Base-by-base conservation (phyloP, 1,284 basidiomycete species). In the Ganoderma sinense region DNA sequence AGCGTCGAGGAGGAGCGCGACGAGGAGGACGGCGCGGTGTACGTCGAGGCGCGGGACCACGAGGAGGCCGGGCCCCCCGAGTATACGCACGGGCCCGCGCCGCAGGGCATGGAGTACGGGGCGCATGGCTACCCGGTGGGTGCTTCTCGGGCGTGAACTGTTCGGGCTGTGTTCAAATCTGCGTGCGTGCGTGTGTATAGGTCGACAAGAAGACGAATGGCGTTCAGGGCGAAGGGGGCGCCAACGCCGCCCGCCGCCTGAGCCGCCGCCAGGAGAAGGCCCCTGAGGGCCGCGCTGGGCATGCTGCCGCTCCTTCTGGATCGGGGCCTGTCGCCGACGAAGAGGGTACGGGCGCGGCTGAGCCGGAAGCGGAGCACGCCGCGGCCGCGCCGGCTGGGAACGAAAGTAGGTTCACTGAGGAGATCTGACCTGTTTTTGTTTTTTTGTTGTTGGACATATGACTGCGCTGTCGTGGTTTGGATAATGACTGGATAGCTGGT, bases 1-100 rank as follows among this genome's bases (percentile, higher is more conserved):
- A 92, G 89, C 65, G 84, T 90, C 33, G 94, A 94, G 76, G 94
- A 93, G 68, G 94, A 93, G 71, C 89, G 93, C 67, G 93, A 93
- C 70, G 89, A 90, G 62, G 89, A 90, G 2, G 86, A 87, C 2
- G 86, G 84, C 2, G 87, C 84, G 16, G 82, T 84, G 62, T 84
- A 79, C 65, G 78, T 78, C 55, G 82, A 81, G 64, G 84, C 84
- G 1, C 86, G 87, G 36, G 84, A 82, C 33, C 65, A 58, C 2
- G 71, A 80, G 20, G 84, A 82, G 26, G 77, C 81, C n/a, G 86
- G 85, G 41, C 85, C 84, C 0, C 89, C 89, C n/a, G 84, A 83
- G 51, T 90, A 90, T 84, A 67, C 85, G 80, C 59, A 80, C 89
- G 48, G 51, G 89, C 62, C 45, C 29, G 89, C 26, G 81, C 85